A percentile compares a stretch with the other conserved stretches of the same genome.
Evolutionary conservation across 2,329 filamentous ascomycete species (phyloP).

Genomic region (Hortaea sp.): DNA sequence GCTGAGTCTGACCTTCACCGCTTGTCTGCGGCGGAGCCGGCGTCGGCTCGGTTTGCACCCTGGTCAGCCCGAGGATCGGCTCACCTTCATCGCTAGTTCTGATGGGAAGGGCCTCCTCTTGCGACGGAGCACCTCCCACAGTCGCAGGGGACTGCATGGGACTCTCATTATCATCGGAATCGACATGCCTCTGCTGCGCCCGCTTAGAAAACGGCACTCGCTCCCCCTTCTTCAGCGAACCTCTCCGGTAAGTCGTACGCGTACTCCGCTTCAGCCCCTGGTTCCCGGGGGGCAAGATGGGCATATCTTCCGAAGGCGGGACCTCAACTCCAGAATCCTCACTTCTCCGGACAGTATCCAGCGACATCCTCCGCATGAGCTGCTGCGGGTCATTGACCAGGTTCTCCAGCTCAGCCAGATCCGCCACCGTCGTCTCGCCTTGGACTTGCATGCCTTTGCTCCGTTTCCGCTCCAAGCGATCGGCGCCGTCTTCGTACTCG

Average conservation of each 20-base stretch:
- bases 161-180: slow-evolving; percentile 47
- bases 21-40: slow-evolving; percentile 32
- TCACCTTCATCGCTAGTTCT: slow-evolving; percentile 25
- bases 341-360: slow-evolving; percentile 30
- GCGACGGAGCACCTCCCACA: slow-evolving; percentile 19
- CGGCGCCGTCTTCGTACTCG: slow-evolving; percentile 69
- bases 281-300: slow-evolving; percentile 70
- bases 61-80: slow-evolving; percentile 44
- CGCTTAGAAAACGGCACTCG: slow-evolving; percentile 67
- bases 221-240: slow-evolving; percentile 73
- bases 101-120: neutral
- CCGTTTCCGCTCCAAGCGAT: slow-evolving; percentile 63
- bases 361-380: slow-evolving; percentile 60
- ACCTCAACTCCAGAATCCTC: slow-evolving; percentile 28
- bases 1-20: neutral
- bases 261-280: slow-evolving; percentile 81
- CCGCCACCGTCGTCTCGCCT: slow-evolving; percentile 49
- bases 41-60: slow-evolving; percentile 62
- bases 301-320: slow-evolving; percentile 57
- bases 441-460: slow-evolving; percentile 42
- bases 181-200: slow-evolving; percentile 50
- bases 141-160: slow-evolving; percentile 36
- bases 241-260: slow-evolving; percentile 80
- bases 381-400: slow-evolving; percentile 71
- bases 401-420: slow-evolving; percentile 61